Evolutionary conservation across 2,329 filamentous ascomycete species (phyloP).

Genomic region (Daldinia sp.): DNA sequence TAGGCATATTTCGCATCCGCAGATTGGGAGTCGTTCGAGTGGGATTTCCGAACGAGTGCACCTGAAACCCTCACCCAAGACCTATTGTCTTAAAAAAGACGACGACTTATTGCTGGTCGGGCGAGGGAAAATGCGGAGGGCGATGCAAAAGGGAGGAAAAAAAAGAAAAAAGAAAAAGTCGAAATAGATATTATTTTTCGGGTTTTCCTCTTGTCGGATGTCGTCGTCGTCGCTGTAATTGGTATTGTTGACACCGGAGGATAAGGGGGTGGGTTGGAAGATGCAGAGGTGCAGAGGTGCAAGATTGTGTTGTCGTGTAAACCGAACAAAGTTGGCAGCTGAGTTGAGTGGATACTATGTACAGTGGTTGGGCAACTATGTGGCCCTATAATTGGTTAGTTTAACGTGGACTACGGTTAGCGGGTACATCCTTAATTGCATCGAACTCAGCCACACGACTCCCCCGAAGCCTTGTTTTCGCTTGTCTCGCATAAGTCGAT

Average conservation of each 20-base stretch:
- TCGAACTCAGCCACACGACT: slow-evolving; percentile 34
- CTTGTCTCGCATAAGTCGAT: slow-evolving; percentile 30
- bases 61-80: slow-evolving; percentile 40
- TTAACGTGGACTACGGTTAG: slow-evolving; percentile 32
- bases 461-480: neutral
- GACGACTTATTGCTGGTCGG: slow-evolving; percentile 17
- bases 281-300: neutral
- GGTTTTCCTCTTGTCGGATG: neutral
- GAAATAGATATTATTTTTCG: slow-evolving; percentile 28
- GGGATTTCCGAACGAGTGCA: slow-evolving; percentile 28
- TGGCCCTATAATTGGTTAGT: slow-evolving; percentile 24
- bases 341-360: slow-evolving; percentile 14
- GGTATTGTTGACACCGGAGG: slow-evolving; percentile 29
- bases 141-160: neutral
- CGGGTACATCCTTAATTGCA: slow-evolving; percentile 37
- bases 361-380: slow-evolving; percentile 18
- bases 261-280: slow-evolving; percentile 36
- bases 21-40: slow-evolving; percentile 23
- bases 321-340: slow-evolving; percentile 41
- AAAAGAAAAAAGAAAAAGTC: neutral
- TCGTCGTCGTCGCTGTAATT: slow-evolving; percentile 30
- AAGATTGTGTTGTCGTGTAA: slow-evolving; percentile 41
- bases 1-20: slow-evolving; percentile 60
- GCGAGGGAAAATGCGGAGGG: slow-evolving; percentile 33
- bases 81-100: slow-evolving; percentile 15